Evolutionary conservation across 1,139 yeast genomes (phyloP).

Genomic region (Pichia sp.): DNA sequence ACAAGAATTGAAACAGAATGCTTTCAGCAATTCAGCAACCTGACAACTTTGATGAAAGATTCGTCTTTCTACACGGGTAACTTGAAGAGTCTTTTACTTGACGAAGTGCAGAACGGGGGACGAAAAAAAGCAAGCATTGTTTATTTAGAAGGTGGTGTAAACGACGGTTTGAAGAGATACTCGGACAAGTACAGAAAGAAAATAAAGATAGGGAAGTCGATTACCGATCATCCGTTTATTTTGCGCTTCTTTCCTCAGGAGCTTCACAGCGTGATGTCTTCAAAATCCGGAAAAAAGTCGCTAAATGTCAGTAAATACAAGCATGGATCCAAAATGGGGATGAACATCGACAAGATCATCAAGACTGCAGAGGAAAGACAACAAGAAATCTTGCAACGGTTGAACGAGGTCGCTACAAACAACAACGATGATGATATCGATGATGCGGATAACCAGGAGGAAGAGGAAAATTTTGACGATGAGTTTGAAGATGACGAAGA

Average conservation of each 20-base stretch:
- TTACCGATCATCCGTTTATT: conserved; percentile 79
- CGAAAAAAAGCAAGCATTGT: conserved; percentile 13
- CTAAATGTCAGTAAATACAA: conserved; percentile 48
- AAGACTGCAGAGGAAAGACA: conserved; percentile 34
- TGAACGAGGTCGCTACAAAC: conserved; percentile 52
- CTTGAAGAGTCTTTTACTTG: conserved; percentile 28
- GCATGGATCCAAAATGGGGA: conserved; percentile 34
- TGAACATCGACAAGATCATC: conserved; percentile 36
- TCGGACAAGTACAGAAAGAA: conserved; percentile 71
- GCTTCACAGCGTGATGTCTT: conserved; percentile 57
- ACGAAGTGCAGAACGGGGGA: conserved; percentile 7
- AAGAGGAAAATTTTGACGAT: conserved; percentile 69
- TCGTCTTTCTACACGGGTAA: conserved; percentile 79
- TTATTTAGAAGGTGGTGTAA: conserved; percentile 38
- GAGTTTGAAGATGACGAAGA: conserved; percentile 76
- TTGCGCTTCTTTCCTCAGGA: conserved; percentile 75
- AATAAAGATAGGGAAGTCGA: conserved; percentile 69
- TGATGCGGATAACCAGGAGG: conserved; percentile 53
- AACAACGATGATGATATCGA: conserved; percentile 35
- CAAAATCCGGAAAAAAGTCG: conserved; percentile 40
- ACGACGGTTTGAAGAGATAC: conserved; percentile 66
- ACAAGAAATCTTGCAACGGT: conserved; percentile 49
- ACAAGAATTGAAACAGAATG: conserved; percentile 52
- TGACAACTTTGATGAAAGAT: conserved; percentile 55
- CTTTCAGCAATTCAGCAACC: conserved; percentile 61